These are phyloP conservation scores for Ganoderma resinaceum DNA, from an alignment of 1,284 basidiomycete genomes.

Conservation along the genomic window DNA sequence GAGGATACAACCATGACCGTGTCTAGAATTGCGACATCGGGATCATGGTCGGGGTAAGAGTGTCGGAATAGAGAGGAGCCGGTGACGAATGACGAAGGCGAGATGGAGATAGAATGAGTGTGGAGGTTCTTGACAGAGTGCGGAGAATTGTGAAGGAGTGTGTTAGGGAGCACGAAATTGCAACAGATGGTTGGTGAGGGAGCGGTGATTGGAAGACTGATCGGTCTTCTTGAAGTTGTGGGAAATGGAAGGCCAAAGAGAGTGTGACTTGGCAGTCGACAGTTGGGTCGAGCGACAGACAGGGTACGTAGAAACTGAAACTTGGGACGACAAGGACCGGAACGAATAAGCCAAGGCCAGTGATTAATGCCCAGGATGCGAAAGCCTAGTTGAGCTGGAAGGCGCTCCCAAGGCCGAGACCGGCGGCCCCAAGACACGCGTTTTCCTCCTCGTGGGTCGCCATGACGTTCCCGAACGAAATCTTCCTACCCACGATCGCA, in stretches of 20 bases:
- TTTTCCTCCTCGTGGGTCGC: constrained; percentile 43
- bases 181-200: constrained; percentile 7
- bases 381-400: constrained; percentile 59
- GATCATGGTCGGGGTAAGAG: background rate
- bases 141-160: constrained; percentile 11
- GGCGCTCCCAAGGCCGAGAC: constrained; percentile 57
- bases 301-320: background rate
- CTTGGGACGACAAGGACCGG: background rate
- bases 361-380: background rate
- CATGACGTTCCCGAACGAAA: constrained; percentile 55
- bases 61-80: background rate
- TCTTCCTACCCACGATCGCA: constrained; percentile 47
- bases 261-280: constrained; percentile 20
- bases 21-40: constrained; percentile 1
- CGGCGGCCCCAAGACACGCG: constrained; percentile 34
- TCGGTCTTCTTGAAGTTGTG: constrained; percentile 10
- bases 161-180: constrained; percentile 11
- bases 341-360: constrained; percentile 11
- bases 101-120: constrained; percentile 13
- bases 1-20: background rate
- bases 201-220: constrained; percentile 6
- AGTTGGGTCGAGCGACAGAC: background rate
- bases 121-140: background rate
- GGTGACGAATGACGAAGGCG: background rate
- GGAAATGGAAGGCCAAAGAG: constrained; percentile 22